A percentile compares a stretch with the other conserved stretches of the same genome.
Conservation (phyloP, 2,329 filamentous ascomycete genomes). For the Fusarium coicis region DNA sequence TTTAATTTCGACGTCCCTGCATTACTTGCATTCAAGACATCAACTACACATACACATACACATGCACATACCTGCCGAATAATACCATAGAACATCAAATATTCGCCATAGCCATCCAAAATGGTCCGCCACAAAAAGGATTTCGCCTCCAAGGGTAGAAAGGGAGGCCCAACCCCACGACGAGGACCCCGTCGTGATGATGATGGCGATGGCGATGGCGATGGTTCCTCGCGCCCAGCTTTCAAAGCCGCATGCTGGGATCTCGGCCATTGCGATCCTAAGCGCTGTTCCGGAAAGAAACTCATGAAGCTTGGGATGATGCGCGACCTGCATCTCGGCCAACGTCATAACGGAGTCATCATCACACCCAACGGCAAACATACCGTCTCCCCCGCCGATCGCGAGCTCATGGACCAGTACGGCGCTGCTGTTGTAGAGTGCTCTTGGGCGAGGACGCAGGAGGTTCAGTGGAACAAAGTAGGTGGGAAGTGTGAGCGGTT, state of each 20-base stretch:
- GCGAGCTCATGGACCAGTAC: conserved; percentile 82
- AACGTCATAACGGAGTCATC: conserved; percentile 91
- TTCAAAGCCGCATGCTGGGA: conserved; percentile 99
- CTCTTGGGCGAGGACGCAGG: conserved; percentile 91
- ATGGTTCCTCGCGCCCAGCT: conserved; percentile 53
- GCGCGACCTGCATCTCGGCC: conserved; percentile 90
- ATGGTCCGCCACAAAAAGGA: conserved; percentile 99
- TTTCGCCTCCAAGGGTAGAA: conserved; percentile 76
- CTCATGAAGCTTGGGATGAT: conserved; percentile 93
- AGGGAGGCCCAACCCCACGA: conserved; percentile 66
- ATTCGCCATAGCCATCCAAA: not conserved
- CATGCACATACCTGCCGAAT: not conserved
- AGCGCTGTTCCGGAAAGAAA: conserved; percentile 94
- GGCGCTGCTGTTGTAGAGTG: conserved; percentile 97
- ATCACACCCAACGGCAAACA: conserved; percentile 94
- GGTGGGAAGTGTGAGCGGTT: conserved; percentile 93
- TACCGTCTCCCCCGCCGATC: conserved; percentile 85
- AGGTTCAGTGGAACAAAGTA: conserved; percentile 91
- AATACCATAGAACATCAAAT: not conserved
- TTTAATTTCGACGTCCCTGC: conserved; percentile 5
- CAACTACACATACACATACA: not conserved
- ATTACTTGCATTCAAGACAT: not conserved
- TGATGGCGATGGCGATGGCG: conserved; percentile 51
- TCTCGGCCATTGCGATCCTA: conserved; percentile 95
- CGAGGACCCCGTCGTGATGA: conserved; percentile 59